Evolutionary conservation across 2,329 filamentous ascomycete species (phyloP).

Genomic region (Colletotrichum sp.): DNA sequence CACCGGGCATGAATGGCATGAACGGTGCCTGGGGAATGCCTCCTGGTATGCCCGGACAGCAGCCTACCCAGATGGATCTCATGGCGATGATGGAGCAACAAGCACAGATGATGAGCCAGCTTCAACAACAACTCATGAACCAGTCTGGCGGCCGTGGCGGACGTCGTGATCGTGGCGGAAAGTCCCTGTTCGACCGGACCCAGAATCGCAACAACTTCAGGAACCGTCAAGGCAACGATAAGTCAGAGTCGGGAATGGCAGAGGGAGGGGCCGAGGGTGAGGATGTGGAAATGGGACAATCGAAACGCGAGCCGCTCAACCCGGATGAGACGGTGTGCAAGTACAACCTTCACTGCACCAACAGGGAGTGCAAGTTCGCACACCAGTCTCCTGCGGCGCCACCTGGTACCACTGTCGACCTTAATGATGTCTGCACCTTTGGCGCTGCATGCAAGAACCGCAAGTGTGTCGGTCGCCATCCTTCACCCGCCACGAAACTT

Average conservation of each 20-base stretch:
- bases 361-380: slow-evolving; percentile 88
- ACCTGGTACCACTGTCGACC: slow-evolving; percentile 77
- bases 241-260: slow-evolving; percentile 31
- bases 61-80: slow-evolving; percentile 58
- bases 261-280: slow-evolving; percentile 47
- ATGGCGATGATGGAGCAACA: slow-evolving; percentile 88
- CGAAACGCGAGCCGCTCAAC: slow-evolving; percentile 58
- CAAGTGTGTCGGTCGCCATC: slow-evolving; percentile 91
- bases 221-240: slow-evolving; percentile 50
- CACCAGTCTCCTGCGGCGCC: slow-evolving; percentile 93
- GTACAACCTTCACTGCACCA: slow-evolving; percentile 88
- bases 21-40: slow-evolving; percentile 46
- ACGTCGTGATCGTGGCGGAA: slow-evolving; percentile 47
- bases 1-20: slow-evolving; percentile 42
- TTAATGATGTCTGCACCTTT: slow-evolving; percentile 80
- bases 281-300: slow-evolving; percentile 68
- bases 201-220: slow-evolving; percentile 62
- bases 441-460: slow-evolving; percentile 94
- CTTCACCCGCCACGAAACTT: slow-evolving; percentile 82
- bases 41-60: slow-evolving; percentile 39
- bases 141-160: slow-evolving; percentile 48
- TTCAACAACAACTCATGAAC: slow-evolving; percentile 68
- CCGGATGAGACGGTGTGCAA: slow-evolving; percentile 79
- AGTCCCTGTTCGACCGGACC: slow-evolving; percentile 78
- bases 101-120: slow-evolving; percentile 82